Evolutionary conservation across 345 rosid genomes (phyloP).

Genomic region (Syzygium aromaticum): DNA sequence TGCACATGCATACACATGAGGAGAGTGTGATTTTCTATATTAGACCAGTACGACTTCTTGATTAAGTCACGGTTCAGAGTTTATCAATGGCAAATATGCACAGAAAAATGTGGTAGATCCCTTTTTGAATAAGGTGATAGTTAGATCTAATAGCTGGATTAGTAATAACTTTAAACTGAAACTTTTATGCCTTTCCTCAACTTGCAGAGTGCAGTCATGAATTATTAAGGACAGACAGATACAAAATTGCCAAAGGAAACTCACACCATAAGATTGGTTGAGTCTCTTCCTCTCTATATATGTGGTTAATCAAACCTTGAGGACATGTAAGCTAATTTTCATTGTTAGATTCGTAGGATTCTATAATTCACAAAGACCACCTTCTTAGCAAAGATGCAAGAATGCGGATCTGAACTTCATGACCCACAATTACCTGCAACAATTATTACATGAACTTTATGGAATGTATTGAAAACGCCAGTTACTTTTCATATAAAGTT

Average conservation of each 20-base stretch:
- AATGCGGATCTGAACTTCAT: neutral
- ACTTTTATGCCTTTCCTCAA: neutral
- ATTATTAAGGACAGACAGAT: neutral
- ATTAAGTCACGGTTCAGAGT: neutral
- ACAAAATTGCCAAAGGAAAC: neutral
- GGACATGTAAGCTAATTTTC: neutral
- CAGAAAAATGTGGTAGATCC: neutral
- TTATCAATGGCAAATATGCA: neutral
- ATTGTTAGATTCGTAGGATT: neutral
- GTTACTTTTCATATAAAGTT: neutral
- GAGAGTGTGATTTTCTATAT: neutral
- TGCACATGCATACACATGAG: neutral
- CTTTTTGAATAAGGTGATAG: neutral
- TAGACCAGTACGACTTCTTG: neutral
- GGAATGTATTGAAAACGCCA: neutral
- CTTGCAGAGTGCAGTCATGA: neutral
- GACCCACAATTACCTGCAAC: neutral
- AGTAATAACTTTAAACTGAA: neutral
- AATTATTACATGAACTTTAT: neutral
- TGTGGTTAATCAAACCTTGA: neutral
- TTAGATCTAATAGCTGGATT: neutral
- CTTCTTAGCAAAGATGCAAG: neutral
- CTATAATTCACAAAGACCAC: neutral
- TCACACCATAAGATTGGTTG: neutral
- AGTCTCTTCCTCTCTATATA: neutral